Conservation (phyloP, 139 green algal species). For the Coelastrella sp. region DNA sequence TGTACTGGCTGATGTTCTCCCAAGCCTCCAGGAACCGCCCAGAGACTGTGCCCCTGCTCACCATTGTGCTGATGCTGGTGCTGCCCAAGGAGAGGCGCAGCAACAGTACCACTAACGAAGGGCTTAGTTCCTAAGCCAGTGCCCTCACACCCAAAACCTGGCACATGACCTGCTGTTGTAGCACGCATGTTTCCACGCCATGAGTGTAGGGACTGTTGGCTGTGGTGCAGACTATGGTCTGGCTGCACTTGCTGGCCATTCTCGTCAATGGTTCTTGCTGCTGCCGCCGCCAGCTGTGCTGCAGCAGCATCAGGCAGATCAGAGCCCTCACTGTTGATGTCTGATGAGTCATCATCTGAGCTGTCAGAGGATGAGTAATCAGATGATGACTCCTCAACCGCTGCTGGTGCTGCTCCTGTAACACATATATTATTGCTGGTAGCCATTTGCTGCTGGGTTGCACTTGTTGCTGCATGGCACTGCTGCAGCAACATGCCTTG, state of each 20-base stretch:
- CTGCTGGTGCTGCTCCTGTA: conserved; percentile 29
- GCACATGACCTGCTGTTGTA: not conserved
- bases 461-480: too few species aligned
- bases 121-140: not conserved
- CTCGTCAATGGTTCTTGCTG: not conserved
- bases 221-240: too few species aligned
- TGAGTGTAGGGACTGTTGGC: too few species aligned
- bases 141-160: not conserved
- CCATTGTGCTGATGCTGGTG: not conserved
- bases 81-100: not conserved
- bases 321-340: conserved; percentile 4
- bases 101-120: not conserved
- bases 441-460: too few species aligned
- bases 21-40: not conserved
- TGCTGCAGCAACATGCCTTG: too few species aligned
- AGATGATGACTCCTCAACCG: not conserved
- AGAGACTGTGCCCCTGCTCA: too few species aligned
- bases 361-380: conserved; percentile 10
- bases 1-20: not conserved
- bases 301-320: not conserved
- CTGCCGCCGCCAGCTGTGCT: not conserved
- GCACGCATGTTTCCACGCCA: not conserved
- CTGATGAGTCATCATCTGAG: not conserved
- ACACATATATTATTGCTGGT: too few species aligned
- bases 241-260: too few species aligned